phyloP scores from a whole-genome alignment of 495 filamentous ascomycete species.

The Trichoderma parareesei region DNA sequence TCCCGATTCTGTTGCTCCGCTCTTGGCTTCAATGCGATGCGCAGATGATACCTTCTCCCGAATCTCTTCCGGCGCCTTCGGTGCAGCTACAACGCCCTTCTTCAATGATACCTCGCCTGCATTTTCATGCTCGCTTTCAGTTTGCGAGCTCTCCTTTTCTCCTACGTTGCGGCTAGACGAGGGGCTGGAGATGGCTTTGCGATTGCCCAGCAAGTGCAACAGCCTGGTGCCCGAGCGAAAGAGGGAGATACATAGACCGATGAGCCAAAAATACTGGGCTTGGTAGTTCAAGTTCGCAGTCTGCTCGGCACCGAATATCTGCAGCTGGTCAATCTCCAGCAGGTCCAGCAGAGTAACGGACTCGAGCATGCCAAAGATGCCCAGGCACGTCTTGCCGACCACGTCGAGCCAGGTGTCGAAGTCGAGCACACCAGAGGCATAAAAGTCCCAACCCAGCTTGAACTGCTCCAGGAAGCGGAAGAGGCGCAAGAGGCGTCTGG shows the following conservation, averaged over 20 bases:
- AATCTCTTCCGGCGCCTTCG: constrained; percentile 11
- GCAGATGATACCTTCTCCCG: constrained; percentile 14
- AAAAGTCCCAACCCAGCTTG: constrained; percentile 32
- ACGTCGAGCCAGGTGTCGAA: constrained; percentile 27
- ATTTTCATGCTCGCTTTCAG: constrained; percentile 13
- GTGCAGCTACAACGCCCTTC: background rate
- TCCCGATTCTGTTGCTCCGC: background rate
- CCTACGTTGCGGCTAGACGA: background rate
- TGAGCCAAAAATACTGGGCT: constrained; percentile 59
- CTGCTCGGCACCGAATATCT: constrained; percentile 24
- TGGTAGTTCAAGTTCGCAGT: constrained; percentile 32
- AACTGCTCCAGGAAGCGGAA: constrained; percentile 59
- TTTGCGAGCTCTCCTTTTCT: constrained; percentile 12
- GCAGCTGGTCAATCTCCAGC: constrained; percentile 42
- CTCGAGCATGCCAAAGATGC: constrained; percentile 42
- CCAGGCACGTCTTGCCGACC: constrained; percentile 32
- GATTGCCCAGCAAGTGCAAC: constrained; percentile 20
- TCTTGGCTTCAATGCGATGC: constrained; percentile 17
- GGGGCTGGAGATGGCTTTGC: background rate
- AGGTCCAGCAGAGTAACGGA: constrained; percentile 29
- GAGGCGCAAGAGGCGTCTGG: constrained; percentile 51
- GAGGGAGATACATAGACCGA: constrained; percentile 36
- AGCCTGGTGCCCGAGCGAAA: constrained; percentile 11
- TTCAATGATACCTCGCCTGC: constrained; percentile 1
- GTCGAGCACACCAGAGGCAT: constrained; percentile 10